phyloP scores from a whole-genome alignment of 305 asterid genomes.

The Solanum hybrid region DNA sequence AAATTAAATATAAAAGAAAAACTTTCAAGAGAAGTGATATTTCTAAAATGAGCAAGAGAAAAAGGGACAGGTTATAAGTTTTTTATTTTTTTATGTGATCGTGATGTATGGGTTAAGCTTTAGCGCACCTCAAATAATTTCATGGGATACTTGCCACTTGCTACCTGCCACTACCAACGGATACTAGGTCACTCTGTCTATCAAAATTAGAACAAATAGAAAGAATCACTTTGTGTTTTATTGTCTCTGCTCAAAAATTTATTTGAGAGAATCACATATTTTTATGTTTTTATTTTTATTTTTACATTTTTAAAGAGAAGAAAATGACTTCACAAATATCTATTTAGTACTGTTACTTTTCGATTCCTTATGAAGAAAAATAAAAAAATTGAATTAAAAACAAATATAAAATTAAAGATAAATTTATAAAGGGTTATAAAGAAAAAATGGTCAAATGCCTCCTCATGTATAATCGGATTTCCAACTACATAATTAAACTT shows the following conservation, averaged over 20 bases:
- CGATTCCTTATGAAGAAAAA: neutral
- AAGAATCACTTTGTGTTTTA: neutral
- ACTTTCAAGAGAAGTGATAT: neutral
- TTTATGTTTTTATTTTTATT: neutral
- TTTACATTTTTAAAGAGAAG: neutral
- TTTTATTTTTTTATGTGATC: too few relatives aligned
- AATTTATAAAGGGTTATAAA: neutral
- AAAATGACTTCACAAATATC: neutral
- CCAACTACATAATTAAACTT: too few relatives aligned
- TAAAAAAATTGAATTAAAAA: neutral
- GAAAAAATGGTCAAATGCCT: too few relatives aligned
- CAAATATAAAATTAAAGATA: neutral
- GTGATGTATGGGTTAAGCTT: neutral
- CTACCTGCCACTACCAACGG: too few relatives aligned
- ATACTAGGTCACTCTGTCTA: neutral
- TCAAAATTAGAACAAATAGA: too few relatives aligned
- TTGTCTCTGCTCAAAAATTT: too few relatives aligned
- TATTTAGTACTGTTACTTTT: neutral
- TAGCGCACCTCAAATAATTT: neutral
- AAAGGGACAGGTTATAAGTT: neutral
- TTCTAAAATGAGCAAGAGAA: neutral
- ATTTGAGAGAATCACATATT: neutral
- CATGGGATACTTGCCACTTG: neutral
- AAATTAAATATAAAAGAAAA: neutral
- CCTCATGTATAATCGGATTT: too few relatives aligned